Percentiles rank a stretch among this genome's conserved stretches.
Evolutionary conservation across 257 asterid species (phyloP).

Genomic region (Solanum lycopersicoides): DNA sequence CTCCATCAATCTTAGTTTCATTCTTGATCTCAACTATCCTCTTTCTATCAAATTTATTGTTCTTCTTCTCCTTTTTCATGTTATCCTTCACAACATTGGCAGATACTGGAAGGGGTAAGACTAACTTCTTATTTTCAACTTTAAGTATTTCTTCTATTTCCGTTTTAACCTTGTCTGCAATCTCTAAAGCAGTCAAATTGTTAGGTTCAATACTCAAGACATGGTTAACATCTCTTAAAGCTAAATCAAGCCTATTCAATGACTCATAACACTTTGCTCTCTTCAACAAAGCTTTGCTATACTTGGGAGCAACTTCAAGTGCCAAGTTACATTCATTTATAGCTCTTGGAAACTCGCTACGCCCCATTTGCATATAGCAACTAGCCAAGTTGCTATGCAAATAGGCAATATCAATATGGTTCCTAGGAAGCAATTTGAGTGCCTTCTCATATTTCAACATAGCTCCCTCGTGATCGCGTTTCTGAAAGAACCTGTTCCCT

Average conservation of each 20-base stretch:
- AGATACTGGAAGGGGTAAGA: constrained; percentile 23
- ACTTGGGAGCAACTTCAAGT: constrained; percentile 81
- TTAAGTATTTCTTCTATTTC: constrained; percentile 32
- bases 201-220: constrained; percentile 78
- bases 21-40: constrained; percentile 11
- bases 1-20: constrained; percentile 14
- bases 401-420: constrained; percentile 74
- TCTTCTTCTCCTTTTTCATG: constrained; percentile 58
- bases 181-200: constrained; percentile 67
- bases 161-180: constrained; percentile 45
- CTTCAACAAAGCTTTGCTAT: constrained; percentile 70
- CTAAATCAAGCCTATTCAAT: constrained; percentile 70
- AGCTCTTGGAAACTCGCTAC: constrained; percentile 82
- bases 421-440: constrained; percentile 60
- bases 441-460: constrained; percentile 88
- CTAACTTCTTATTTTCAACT: constrained; percentile 45
- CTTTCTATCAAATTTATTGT: constrained; percentile 38
- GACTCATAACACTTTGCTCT: constrained; percentile 78
- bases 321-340: constrained; percentile 81
- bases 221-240: constrained; percentile 57
- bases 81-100: constrained; percentile 35
- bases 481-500: constrained; percentile 68
- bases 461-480: constrained; percentile 82
- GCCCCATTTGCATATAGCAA: constrained; percentile 87
- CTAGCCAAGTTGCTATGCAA: constrained; percentile 76